Evolutionary conservation across 495 filamentous ascomycete species (phyloP), one percentile per base, ranked within the genome.

Genomic region (Parathielavia hyrcaniae): DNA sequence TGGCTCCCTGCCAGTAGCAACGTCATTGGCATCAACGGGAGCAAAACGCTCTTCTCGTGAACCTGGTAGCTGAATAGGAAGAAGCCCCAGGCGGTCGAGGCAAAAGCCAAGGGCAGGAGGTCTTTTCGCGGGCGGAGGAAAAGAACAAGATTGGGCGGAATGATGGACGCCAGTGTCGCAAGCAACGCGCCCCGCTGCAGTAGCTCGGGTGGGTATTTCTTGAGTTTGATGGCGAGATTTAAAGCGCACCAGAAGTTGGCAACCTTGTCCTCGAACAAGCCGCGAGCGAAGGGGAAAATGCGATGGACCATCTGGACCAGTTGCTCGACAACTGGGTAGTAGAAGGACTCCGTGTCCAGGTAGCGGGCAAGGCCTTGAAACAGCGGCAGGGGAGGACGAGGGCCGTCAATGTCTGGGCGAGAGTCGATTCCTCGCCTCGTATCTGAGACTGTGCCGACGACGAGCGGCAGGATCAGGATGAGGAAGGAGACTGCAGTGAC

Each of bases 11-110:
- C 87, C 19, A 97, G 80, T 5, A 96, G 75, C 10, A 96, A 73
- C 0, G 91, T 96, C 85, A 92, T 93, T 0, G 93, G 93, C 59
- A 96, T 82, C 23, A 97, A 77, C 4, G 93, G 93, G 0, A 98
- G 81, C 6, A 98, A 77, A 0, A 95, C 89, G 62, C 89, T 95
- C 75, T 98, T 98, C 72, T 98, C 93, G 69, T 98, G 93, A 0
- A 98, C 93, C 62, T 98, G 93, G 73, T 96, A 98, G 53, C 88
- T 91, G 71, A 91, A 96, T 12, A 98, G 74, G 71, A 97, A 98
- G 76, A 98, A 98, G 3, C 88, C 93, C 93, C 93, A 98, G 1
- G 91, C 86, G 0, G 86, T 89, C 16, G 85, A 79, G 2, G 90
- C 86, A 17, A 97, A 76, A 0, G 87, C 89, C 10, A 87, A 81